phyloP scores from a whole-genome alignment of 129 eudicot species.

The Chrysanthemum makinoi region DNA sequence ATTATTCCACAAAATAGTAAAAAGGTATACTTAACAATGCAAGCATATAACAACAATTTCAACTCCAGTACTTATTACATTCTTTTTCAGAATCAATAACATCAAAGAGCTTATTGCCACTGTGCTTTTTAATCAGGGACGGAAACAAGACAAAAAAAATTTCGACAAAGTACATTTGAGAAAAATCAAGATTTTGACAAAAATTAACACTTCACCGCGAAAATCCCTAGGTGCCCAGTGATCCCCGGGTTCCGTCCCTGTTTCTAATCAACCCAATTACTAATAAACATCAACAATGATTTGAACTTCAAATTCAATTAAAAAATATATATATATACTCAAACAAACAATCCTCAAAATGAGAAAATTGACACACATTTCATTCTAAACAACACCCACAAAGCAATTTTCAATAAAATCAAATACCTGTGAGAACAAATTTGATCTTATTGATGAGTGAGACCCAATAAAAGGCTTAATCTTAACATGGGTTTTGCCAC shows the following conservation, averaged over 20 bases:
- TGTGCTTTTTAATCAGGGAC: too few relatives aligned
- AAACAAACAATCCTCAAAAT: conserved; percentile 27
- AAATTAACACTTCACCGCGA: too few relatives aligned
- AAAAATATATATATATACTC: neutral
- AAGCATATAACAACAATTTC: neutral
- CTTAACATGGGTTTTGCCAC: conserved; percentile 41
- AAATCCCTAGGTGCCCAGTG: too few relatives aligned
- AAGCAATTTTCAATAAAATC: conserved; percentile 3
- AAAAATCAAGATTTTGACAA: too few relatives aligned
- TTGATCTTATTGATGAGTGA: conserved; percentile 39
- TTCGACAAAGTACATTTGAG: too few relatives aligned
- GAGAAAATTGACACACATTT: conserved; percentile 22
- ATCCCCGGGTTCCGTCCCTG: too few relatives aligned
- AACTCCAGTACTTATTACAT: neutral
- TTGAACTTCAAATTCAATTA: conserved; percentile 1
- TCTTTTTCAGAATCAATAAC: too few relatives aligned
- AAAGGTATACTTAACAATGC: neutral
- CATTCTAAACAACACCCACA: conserved; percentile 6
- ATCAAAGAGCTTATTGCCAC: too few relatives aligned
- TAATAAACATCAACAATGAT: conserved; percentile 17
- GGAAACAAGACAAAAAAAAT: too few relatives aligned
- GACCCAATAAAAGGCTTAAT: conserved; percentile 55
- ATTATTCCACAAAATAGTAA: neutral
- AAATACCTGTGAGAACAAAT: conserved; percentile 43
- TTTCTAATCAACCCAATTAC: neutral